Conservation (phyloP, 495 filamentous ascomycete genomes). For the Margaritispora aquatica region DNA sequence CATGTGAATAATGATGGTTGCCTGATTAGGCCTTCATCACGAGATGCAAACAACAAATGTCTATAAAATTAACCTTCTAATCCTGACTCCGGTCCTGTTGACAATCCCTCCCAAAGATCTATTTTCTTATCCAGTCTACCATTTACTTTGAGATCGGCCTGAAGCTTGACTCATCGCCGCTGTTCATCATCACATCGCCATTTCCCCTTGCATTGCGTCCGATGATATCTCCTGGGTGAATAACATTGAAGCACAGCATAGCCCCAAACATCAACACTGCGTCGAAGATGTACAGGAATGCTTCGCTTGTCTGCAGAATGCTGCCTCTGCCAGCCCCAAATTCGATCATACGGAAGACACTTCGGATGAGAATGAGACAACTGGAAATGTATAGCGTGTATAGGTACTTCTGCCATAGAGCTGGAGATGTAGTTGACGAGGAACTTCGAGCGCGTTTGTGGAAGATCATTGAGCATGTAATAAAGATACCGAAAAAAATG, state of each 20-base stretch:
- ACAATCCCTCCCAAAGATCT: background rate
- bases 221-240: slow-evolving; percentile 34
- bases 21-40: too few relatives aligned
- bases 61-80: too few relatives aligned
- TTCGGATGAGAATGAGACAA: slow-evolving; percentile 52
- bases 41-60: too few relatives aligned
- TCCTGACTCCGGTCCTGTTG: background rate
- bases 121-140: background rate
- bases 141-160: background rate
- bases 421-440: background rate
- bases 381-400: slow-evolving; percentile 43
- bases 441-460: background rate
- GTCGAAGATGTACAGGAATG: slow-evolving; percentile 58
- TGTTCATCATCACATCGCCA: background rate
- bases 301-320: slow-evolving; percentile 41
- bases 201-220: background rate
- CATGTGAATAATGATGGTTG: too few relatives aligned
- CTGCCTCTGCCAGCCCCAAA: slow-evolving; percentile 27
- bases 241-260: slow-evolving; percentile 42
- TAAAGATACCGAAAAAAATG: slow-evolving; percentile 42
- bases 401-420: slow-evolving; percentile 40
- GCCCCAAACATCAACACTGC: slow-evolving; percentile 47
- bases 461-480: slow-evolving; percentile 29
- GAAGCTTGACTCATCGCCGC: background rate
- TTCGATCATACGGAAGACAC: slow-evolving; percentile 54